A percentile compares a stretch with the other conserved stretches of the same genome.
phyloP scores from a whole-genome alignment of 306 rosid species.

The Biancaea sappan region DNA sequence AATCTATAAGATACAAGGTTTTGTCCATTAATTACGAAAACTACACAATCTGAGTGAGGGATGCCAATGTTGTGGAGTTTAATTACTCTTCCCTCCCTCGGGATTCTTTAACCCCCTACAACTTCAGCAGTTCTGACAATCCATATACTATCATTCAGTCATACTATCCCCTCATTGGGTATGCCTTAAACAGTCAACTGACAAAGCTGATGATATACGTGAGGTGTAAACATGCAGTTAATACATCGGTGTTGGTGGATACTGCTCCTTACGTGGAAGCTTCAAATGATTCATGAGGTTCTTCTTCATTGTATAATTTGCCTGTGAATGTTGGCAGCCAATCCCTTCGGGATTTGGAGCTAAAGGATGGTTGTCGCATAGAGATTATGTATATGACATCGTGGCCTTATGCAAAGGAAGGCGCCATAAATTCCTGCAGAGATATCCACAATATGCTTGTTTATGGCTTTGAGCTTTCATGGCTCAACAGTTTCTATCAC shows the following conservation, averaged over 20 bases:
- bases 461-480: background rate
- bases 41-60: slow-evolving; percentile 2
- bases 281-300: background rate
- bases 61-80: background rate
- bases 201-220: background rate
- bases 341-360: background rate
- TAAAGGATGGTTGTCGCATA: background rate
- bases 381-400: background rate
- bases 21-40: background rate
- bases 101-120: background rate
- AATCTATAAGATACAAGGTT: background rate
- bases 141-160: background rate
- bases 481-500: background rate
- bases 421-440: background rate
- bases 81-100: background rate
- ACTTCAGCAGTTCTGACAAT: background rate
- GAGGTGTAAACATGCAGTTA: background rate
- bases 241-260: background rate
- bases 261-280: background rate
- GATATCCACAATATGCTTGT: background rate
- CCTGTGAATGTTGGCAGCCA: background rate
- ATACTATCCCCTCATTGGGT: background rate
- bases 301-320: background rate
- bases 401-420: background rate
- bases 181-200: background rate